A percentile compares a stretch with the other conserved stretches of the same genome.
Evolutionary conservation across 345 rosid species (phyloP).

Genomic region (Populus deltoides): DNA sequence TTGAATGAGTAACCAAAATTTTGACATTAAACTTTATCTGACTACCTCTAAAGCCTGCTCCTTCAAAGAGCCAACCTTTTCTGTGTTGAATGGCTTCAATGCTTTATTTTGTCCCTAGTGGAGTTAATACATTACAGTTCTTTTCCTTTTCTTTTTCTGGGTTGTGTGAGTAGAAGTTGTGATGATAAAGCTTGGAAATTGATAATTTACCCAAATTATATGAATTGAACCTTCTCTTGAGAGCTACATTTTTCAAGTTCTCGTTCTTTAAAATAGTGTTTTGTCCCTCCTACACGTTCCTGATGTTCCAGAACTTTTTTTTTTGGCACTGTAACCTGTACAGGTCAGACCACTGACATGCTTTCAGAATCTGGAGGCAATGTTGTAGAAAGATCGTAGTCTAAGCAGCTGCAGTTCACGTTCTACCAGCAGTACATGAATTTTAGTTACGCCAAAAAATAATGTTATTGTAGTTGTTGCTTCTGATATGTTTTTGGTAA

Average conservation of each 20-base stretch:
- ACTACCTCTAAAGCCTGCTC: background rate
- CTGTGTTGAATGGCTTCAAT: background rate
- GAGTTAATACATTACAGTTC: background rate
- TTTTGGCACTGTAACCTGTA: conserved; percentile 7
- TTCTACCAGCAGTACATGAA: conserved; percentile 40
- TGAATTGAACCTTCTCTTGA: background rate
- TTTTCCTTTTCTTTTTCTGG: background rate
- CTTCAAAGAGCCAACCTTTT: background rate
- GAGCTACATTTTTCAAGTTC: background rate
- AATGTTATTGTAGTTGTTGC: too few species aligned
- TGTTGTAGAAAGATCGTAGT: conserved; percentile 60
- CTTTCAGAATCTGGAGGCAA: conserved; percentile 63
- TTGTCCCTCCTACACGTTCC: background rate
- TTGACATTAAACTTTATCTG: background rate
- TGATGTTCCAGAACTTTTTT: background rate
- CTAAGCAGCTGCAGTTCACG: conserved; percentile 50
- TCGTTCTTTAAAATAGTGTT: background rate
- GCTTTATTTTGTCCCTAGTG: background rate
- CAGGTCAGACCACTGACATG: conserved; percentile 76
- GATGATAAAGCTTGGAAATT: background rate
- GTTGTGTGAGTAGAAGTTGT: background rate
- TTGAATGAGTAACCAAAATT: background rate
- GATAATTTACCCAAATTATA: background rate
- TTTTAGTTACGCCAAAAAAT: too few species aligned
- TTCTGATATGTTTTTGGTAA: too few species aligned